These are phyloP conservation scores for Chrysochromulina parva DNA, from an alignment of 78 protist genomes.

Conservation along the genomic window DNA sequence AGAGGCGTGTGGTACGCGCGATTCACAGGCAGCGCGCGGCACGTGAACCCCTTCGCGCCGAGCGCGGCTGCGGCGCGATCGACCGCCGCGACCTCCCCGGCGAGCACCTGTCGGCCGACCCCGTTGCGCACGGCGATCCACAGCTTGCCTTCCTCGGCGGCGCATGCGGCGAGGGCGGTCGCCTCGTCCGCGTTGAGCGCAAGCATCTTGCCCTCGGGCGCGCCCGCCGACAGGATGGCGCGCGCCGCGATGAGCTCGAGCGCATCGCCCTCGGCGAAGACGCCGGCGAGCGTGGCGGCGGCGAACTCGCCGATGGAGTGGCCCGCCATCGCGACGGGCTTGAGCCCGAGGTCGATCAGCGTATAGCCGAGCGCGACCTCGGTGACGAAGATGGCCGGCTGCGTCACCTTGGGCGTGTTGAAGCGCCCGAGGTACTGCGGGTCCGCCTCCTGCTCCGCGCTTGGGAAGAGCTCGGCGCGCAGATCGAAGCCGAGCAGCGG, in stretches of 20 bases:
- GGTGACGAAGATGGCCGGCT: slow-evolving; percentile 41
- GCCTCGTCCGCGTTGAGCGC: not conserved
- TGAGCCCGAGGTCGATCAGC: slow-evolving; percentile 12
- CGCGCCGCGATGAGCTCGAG: slow-evolving; percentile 9
- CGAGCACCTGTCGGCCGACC: not conserved
- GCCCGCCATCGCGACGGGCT: slow-evolving; percentile 34
- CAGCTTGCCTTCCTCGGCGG: not conserved
- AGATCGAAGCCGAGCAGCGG: slow-evolving; percentile 29
- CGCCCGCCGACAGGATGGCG: not conserved
- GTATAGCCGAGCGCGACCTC: slow-evolving; percentile 21
- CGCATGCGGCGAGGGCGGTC: not conserved
- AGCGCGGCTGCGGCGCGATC: not conserved
- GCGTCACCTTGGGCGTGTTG: not conserved
- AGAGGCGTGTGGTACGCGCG: slow-evolving; percentile 38
- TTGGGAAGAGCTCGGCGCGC: not conserved
- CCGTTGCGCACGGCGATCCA: not conserved
- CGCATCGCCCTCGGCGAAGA: not conserved
- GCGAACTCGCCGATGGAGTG: slow-evolving; percentile 50
- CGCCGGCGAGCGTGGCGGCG: slow-evolving; percentile 40
- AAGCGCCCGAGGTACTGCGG: not conserved
- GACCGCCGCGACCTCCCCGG: not conserved
- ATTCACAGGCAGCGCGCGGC: not conserved
- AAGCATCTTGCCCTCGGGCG: slow-evolving; percentile 20
- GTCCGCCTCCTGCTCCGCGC: not conserved
- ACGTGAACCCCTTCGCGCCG: not conserved